Percentiles rank a stretch among this genome's conserved stretches.
Conservation (phyloP, 1,284 basidiomycete species). For the Sphaerobolus stellatus region DNA sequence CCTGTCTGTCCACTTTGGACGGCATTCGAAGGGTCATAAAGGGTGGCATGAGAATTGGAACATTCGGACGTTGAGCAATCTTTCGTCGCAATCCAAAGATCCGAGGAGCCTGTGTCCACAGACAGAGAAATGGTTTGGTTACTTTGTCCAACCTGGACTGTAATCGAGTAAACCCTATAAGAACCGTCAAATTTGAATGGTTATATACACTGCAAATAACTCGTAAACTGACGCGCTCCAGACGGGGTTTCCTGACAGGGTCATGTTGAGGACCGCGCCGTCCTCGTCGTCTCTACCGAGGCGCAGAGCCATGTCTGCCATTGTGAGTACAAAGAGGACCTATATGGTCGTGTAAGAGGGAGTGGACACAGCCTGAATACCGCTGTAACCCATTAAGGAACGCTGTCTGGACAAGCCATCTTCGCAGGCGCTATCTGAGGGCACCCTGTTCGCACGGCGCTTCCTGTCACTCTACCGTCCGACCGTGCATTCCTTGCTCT, state of each 20-base stretch:
- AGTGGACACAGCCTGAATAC: too few relatives aligned
- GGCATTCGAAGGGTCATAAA: constrained; percentile 52
- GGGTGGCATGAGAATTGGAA: constrained; percentile 37
- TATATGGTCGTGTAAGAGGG: too few relatives aligned
- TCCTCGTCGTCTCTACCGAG: too few relatives aligned
- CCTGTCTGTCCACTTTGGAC: constrained; percentile 42
- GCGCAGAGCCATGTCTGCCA: too few relatives aligned
- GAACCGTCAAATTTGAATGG: background rate
- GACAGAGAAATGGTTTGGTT: constrained; percentile 57
- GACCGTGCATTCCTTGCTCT: background rate
- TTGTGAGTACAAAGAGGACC: too few relatives aligned
- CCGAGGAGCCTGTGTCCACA: constrained; percentile 74
- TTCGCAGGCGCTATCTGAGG: too few relatives aligned
- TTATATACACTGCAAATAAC: background rate
- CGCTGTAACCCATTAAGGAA: too few relatives aligned
- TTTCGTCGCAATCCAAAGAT: constrained; percentile 67
- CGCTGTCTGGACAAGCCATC: too few relatives aligned
- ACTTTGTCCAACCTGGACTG: constrained; percentile 49
- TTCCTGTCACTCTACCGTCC: constrained; percentile 11
- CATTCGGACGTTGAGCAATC: constrained; percentile 53
- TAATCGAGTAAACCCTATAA: constrained; percentile 59
- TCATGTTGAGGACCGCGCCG: constrained; percentile 53
- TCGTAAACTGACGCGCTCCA: constrained; percentile 50
- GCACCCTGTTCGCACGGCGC: too few relatives aligned
- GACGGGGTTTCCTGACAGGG: constrained; percentile 47